Evolutionary conservation across 345 rosid genomes (phyloP).

Genomic region (Aethionema arabicum): DNA sequence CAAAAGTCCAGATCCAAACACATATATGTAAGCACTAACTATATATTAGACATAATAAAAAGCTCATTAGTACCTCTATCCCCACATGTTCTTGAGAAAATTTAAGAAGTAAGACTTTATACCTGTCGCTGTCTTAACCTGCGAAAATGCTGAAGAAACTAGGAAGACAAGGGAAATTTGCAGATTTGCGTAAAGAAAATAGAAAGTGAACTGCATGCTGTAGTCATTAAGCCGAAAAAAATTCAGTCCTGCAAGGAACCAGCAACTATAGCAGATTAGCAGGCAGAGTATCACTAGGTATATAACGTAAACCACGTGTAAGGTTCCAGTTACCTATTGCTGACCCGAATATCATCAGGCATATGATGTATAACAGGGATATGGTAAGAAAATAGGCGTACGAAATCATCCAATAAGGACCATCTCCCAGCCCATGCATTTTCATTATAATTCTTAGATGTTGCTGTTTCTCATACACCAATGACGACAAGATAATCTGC

Average conservation of each 20-base stretch:
- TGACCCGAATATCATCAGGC: conserved; percentile 80
- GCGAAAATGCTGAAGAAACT: conserved; percentile 63
- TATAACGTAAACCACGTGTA: not conserved
- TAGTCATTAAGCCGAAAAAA: conserved; percentile 80
- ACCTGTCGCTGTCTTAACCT: conserved; percentile 91
- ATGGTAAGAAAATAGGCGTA: conserved; percentile 75
- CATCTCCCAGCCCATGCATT: conserved; percentile 99
- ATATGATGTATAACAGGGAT: conserved; percentile 64
- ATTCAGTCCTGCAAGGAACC: conserved; percentile 65
- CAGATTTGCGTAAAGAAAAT: conserved; percentile 69
- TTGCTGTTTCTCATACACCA: conserved; percentile 86
- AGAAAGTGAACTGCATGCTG: conserved; percentile 70
- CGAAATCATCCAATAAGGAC: conserved; percentile 89
- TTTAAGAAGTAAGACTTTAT: conserved; percentile 22
- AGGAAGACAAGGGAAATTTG: conserved; percentile 85
- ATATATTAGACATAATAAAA: conserved; percentile 24
- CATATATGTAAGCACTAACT: conserved; percentile 70
- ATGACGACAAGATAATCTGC: conserved; percentile 69
- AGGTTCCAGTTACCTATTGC: conserved; percentile 53
- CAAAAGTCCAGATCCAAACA: conserved; percentile 84
- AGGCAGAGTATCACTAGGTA: not conserved
- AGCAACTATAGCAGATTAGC: conserved; percentile 9
- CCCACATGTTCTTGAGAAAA: conserved; percentile 8
- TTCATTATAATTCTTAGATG: conserved; percentile 93
- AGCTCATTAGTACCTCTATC: not conserved